phyloP scores from a whole-genome alignment of 1,284 basidiomycete species.

The Microstroma glucosiphilum region DNA sequence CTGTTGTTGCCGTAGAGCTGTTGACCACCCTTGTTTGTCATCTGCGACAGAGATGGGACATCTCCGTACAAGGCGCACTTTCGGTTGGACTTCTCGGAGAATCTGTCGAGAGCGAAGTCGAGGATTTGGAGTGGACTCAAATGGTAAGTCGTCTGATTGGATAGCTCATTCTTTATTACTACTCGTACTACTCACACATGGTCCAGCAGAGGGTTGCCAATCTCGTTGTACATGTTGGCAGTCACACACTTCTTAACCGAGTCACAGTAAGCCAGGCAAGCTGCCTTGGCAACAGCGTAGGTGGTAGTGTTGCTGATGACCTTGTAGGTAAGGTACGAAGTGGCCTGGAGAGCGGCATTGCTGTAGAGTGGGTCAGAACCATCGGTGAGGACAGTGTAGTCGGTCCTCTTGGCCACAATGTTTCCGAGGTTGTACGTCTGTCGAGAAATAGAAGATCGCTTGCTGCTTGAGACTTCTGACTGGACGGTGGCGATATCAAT shows the following conservation, averaged over 20 bases:
- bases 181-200: not conserved
- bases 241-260: not conserved
- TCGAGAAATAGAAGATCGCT: not conserved
- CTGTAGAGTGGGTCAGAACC: not conserved
- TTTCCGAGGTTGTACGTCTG: not conserved
- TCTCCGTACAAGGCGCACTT: conserved; percentile 4
- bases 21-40: conserved; percentile 4
- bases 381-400: not conserved
- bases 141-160: not conserved
- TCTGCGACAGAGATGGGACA: not conserved
- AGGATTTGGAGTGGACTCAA: too few relatives aligned
- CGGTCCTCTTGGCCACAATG: not conserved
- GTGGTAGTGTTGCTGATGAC: not conserved
- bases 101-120: not conserved
- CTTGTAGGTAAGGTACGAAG: conserved; percentile 1
- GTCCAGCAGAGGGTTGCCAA: conserved; percentile 2
- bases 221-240: conserved; percentile 5
- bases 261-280: not conserved
- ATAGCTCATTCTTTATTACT: too few relatives aligned
- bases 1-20: not conserved
- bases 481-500: not conserved
- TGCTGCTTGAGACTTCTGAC: not conserved
- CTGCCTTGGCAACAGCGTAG: not conserved
- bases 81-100: not conserved
- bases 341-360: not conserved